These are phyloP conservation scores for Gymnopus androsaceus DNA, from an alignment of 1,284 basidiomycete species.

Conservation along the genomic window DNA sequence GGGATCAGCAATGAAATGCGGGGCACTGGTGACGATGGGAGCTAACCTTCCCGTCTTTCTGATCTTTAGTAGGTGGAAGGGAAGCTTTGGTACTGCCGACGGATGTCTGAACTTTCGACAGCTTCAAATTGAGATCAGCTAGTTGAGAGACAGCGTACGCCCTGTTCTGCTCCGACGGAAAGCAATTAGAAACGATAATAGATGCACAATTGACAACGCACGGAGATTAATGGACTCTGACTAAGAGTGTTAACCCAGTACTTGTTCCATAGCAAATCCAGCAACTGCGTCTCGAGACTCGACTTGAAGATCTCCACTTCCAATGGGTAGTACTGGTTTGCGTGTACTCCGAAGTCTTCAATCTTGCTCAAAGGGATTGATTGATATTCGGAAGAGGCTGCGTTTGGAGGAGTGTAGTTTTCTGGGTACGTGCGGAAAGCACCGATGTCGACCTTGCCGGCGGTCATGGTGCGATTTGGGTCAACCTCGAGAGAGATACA, in stretches of 20 bases:
- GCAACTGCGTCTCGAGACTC: conserved; percentile 80
- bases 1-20: too few relatives aligned
- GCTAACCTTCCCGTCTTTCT: conserved; percentile 39
- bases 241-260: conserved; percentile 98
- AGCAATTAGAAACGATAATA: too few relatives aligned
- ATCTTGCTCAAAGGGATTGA: conserved; percentile 94
- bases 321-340: conserved; percentile 93
- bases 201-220: too few relatives aligned
- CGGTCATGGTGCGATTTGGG: conserved; percentile 96
- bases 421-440: conserved; percentile 97
- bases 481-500: conserved; percentile 90
- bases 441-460: conserved; percentile 97
- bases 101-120: conserved; percentile 62
- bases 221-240: conserved; percentile 88
- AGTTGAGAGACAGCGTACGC: conserved; percentile 90
- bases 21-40: too few relatives aligned
- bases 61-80: conserved; percentile 51
- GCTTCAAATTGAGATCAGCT: conserved; percentile 85
- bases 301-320: conserved; percentile 96
- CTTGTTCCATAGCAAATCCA: conserved; percentile 96
- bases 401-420: conserved; percentile 80
- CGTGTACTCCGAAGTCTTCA: conserved; percentile 97
- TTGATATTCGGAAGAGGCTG: conserved; percentile 82
- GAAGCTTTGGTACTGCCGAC: conserved; percentile 59
- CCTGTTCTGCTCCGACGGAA: conserved; percentile 84